Base-by-base conservation (phyloP, 1,284 basidiomycete genomes). In the Tetrapyrgos nigripes region DNA sequence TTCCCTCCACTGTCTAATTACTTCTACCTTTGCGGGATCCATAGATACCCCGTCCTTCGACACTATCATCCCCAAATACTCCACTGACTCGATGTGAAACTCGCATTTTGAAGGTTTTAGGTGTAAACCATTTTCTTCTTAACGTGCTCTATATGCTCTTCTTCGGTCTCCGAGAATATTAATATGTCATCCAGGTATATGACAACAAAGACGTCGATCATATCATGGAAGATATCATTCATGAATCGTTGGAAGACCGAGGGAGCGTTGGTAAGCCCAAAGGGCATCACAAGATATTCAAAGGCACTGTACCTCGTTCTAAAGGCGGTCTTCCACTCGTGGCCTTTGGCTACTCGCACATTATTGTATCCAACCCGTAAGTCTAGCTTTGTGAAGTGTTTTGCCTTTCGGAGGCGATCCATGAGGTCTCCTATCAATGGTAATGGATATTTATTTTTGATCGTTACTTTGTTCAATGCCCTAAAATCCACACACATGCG, bases 41-140 rank as follows among this genome's bases (percentile, higher is more conserved):
- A 62, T 63, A 61, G 59, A 1, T 70, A 61, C 50, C 70, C 49
- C 49, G n/a, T 50, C 29, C n/a, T 24, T 24, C 0, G 50, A 49
- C 23, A 84, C 64, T 33, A 79, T 65, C 50, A 73, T 68, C 1
- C 82, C 79, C 0, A 83, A 70, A 66, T 76, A 83, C 21, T 78
- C 71, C 8, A 72, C 64, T 23, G 65, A 29, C 1, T 58, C 29
- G 6, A 58, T 52, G 56, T 72, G 60, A 59, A 78, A 81, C 44
- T 71, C 63, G n/a, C n/a, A n/a, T n/a, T n/a, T n/a, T n/a, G n/a
- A n/a, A n/a, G n/a, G n/a, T n/a, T n/a, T n/a, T n/a, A 62, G 78
- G 60, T 65, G 79, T 1, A 82, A 66, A 0, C 65, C 50, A 50
- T 73, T 53, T 3, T 69, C 48, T 0, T 66, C 47, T 35, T 14